Base-by-base conservation (phyloP, 306 rosid species). In the Abrus precatorius region DNA sequence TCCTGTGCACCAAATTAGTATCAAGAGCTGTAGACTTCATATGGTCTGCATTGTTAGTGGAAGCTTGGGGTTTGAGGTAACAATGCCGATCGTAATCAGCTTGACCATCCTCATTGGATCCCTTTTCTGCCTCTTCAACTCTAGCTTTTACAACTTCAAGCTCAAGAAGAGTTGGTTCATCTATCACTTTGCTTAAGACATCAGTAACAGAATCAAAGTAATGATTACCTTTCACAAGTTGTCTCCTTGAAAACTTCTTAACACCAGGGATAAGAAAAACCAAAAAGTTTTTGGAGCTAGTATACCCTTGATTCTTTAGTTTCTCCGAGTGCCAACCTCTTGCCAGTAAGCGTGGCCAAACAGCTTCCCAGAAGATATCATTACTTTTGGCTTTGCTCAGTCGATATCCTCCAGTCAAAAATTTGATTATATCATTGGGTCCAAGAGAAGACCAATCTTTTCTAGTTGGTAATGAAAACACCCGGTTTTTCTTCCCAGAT, bases 301-400 rank as follows among this genome's bases (percentile, higher is more conserved):
- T 56, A 80, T 80, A 88, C 56, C 86, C 89, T 69, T 80, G 95
- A 82, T 83, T 82, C 82, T 85, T 84, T 9, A 89, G 91, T 67
- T 88, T 93, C 91, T 91, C 94, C 5, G 96, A 91, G 82, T 91
- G 91, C 95, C 97, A 93, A 62, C 95, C 97, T 81, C 86, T 93
- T 36, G 89, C 95, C 5, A 92, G 85, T 80, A 91, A 88, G 72
- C 95, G 97, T 13, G 97, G 98, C 98, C 98, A 93, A 75, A 93
- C 92, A 75, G 98, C 98, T 73, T 90, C 93, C 98, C 98, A 91
- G 82, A 93, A 93, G 54, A 93, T 88, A 41, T 91, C 94, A 9
- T 74, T 87, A 77, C 92, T 84, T 70, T 90, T 89, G 57, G 89
- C 87, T 82, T 93, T 91, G 88, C 98, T 91, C 80, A 89, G 71